These are phyloP conservation scores for Xerocomellus intermedius DNA, from an alignment of 768 basidiomycete species.

Conservation along the genomic window DNA sequence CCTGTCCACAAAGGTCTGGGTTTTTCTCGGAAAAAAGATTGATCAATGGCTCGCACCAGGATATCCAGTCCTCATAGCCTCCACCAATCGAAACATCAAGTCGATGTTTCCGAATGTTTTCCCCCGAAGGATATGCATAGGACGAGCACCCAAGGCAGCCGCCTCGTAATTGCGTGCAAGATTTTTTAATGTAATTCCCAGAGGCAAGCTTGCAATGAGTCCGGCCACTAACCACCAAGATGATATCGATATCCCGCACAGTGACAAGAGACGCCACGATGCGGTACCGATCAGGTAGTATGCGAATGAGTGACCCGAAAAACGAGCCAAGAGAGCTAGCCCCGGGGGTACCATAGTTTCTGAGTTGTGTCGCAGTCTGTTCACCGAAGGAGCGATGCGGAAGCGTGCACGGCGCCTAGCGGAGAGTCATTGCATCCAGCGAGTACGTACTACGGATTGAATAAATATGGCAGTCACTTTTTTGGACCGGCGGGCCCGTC, in stretches of 20 bases:
- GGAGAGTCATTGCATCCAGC: no score
- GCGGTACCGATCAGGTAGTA: neutral
- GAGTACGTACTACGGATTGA: no score
- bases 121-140: conserved; percentile 40
- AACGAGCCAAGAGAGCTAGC: conserved; percentile 8
- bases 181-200: conserved; percentile 30
- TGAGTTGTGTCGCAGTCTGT: neutral
- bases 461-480: no score
- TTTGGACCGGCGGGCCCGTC: no score
- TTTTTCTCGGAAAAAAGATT: neutral
- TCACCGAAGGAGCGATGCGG: no score
- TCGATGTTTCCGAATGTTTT: conserved; percentile 46
- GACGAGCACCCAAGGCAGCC: conserved; percentile 44
- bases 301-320: neutral
- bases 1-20: conserved; percentile 26
- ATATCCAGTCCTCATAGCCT: conserved; percentile 44
- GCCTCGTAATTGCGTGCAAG: conserved; percentile 37
- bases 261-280: conserved; percentile 6
- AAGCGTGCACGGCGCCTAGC: no score
- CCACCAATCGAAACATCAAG: conserved; percentile 35
- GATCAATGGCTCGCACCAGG: conserved; percentile 39
- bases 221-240: conserved; percentile 37
- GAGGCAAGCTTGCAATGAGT: conserved; percentile 35
- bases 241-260: conserved; percentile 30
- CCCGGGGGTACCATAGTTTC: conserved; percentile 18